Base-by-base conservation (phyloP, 805 yeast genomes). In the Candida takata region DNA sequence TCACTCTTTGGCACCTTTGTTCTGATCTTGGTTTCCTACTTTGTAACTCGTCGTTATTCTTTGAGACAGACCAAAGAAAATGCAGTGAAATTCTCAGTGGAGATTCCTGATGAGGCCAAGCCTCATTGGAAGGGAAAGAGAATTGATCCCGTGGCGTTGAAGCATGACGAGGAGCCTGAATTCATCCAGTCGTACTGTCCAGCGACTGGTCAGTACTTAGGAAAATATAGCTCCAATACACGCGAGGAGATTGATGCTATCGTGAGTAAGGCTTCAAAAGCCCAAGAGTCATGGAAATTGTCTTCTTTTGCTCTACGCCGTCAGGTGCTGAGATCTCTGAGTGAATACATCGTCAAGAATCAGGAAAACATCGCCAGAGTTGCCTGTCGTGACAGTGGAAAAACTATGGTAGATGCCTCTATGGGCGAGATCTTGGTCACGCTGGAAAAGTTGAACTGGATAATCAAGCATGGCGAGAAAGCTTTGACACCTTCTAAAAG, bases 381-480 rank as follows among this genome's bases (percentile, higher is more conserved):
- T 8, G 97, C 97, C 0, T 92, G 97, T 57, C 70, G 98, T 46
- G 98, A 92, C 54, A 82, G 95, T 14, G 99, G 98, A 21, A 92
- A 92, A 57, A 88, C 97, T 2, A 80, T 84, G 79, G 65, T 92
- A 28, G 97, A 92, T 62, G 97, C 97, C 4, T 79, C 92, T 31
- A 81, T 85, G 87, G 97, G 97, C 34, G 96, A 90, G 61, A 85
- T 92, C 32, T 72, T 92, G 75, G 97, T 88, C 12, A 90, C 98
- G 1, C 67, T 90, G 40, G 98, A 92, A 56, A 92, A 92, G 57
- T 62, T 90, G 49, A 79, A 80, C 45, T 92, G 99, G 99, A 77
- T 83, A 30, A 67, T 86, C 36, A 71, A 78, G 42, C 76, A 92
- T 55, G 98, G 97, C 27, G 90, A 79, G 47, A 62, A 62, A 11